phyloP scores from a whole-genome alignment of 2,329 filamentous ascomycete genomes.

The Ophiosphaerella herpotricha region DNA sequence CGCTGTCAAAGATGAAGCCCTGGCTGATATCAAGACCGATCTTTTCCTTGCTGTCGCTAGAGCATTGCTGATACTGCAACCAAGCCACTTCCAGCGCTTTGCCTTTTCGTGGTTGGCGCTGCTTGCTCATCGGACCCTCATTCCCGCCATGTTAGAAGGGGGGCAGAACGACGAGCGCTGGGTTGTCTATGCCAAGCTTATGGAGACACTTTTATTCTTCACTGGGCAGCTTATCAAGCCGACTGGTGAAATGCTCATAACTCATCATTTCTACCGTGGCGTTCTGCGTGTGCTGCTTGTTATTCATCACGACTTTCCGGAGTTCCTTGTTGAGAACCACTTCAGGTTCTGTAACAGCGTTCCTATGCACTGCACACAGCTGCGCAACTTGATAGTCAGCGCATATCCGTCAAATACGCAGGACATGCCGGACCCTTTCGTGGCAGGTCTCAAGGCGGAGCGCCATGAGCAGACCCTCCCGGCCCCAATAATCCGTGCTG shows the following conservation, averaged over 20 bases:
- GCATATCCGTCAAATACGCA: constrained; percentile 72
- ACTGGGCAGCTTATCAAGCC: constrained; percentile 80
- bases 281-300: constrained; percentile 81
- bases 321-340: constrained; percentile 89
- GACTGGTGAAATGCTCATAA: constrained; percentile 67
- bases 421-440: constrained; percentile 75
- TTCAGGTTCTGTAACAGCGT: constrained; percentile 80
- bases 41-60: constrained; percentile 74
- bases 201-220: constrained; percentile 73
- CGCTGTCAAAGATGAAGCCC: constrained; percentile 53
- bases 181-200: constrained; percentile 72
- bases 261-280: constrained; percentile 83
- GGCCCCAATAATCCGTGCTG: constrained; percentile 66
- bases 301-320: constrained; percentile 91
- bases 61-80: constrained; percentile 74
- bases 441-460: constrained; percentile 75
- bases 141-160: constrained; percentile 75
- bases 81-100: constrained; percentile 78
- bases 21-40: constrained; percentile 63
- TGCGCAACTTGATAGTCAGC: constrained; percentile 85
- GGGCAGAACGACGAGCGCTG: constrained; percentile 67
- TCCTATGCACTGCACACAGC: constrained; percentile 80
- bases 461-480: constrained; percentile 74
- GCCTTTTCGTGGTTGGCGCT: constrained; percentile 83
- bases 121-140: constrained; percentile 81